phyloP scores from a whole-genome alignment of 305 asterid genomes.

The Fraxinus velutina region DNA sequence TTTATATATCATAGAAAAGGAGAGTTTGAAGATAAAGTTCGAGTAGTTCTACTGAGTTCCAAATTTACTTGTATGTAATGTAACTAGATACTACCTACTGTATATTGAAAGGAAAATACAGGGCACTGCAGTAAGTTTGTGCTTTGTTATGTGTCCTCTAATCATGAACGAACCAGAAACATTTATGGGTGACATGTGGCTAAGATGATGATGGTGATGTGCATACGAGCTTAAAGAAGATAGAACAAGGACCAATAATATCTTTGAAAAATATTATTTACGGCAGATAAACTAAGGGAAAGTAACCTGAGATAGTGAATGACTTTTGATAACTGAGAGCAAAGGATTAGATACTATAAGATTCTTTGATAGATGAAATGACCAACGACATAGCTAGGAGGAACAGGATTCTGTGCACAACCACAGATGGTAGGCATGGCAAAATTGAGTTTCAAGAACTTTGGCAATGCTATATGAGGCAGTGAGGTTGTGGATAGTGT shows the following conservation, averaged over 20 bases:
- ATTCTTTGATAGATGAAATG: neutral
- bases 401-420: neutral
- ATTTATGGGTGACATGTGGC: neutral
- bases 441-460: neutral
- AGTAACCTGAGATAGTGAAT: neutral
- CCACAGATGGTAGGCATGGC: neutral
- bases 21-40: neutral
- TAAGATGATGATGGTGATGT: neutral
- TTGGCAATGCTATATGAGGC: neutral
- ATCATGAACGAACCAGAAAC: neutral
- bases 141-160: neutral
- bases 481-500: neutral
- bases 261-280: neutral
- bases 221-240: neutral
- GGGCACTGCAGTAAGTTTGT: neutral
- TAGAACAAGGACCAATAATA: neutral
- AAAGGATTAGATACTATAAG: neutral
- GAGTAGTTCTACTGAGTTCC: neutral
- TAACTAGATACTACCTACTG: neutral
- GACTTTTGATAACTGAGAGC: neutral
- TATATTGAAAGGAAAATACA: neutral
- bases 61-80: neutral
- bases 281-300: neutral
- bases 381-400: neutral
- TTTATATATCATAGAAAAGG: constrained; percentile 3